Conservation (phyloP, 164 flowering plant genomes). For the Liquidambar formosana region DNA sequence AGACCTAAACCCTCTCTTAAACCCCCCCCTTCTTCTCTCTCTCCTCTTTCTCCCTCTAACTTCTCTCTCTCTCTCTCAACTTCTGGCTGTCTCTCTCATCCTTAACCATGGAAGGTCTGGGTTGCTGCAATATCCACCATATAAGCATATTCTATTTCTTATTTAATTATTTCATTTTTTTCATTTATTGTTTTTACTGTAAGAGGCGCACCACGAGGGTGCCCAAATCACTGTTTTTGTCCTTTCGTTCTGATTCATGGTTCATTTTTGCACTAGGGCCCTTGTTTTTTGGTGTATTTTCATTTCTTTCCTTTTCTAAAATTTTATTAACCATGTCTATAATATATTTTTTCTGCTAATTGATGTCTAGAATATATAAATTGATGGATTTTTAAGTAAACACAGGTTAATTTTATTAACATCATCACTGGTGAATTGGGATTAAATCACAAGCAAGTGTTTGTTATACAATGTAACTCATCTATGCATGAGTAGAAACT, state of each 20-base stretch:
- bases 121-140: conserved; percentile 51
- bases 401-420: too few relatives aligned
- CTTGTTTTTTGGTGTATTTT: conserved; percentile 1
- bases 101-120: conserved; percentile 29
- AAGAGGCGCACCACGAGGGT: conserved; percentile 25
- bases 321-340: neutral
- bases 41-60: conserved; percentile 12
- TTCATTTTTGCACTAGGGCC: neutral
- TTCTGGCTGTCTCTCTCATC: conserved; percentile 16
- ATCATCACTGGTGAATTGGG: too few relatives aligned
- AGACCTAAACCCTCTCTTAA: conserved; percentile 77
- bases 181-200: conserved; percentile 3
- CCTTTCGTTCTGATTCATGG: conserved; percentile 17
- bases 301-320: neutral
- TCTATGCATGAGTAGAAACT: too few relatives aligned
- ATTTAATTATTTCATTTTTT: conserved; percentile 9
- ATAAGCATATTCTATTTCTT: conserved; percentile 14
- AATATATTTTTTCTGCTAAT: neutral
- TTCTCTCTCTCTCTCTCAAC: conserved; percentile 27
- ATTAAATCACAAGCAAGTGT: too few relatives aligned
- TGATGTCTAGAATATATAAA: neutral
- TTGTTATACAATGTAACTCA: too few relatives aligned
- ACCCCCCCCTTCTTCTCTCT: conserved; percentile 33
- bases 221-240: conserved; percentile 31
- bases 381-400: too few relatives aligned